Evolutionary conservation across 1,139 yeast species (phyloP), one percentile per base, ranked within the genome.

Genomic region (Geotrichum citri-aurantii): DNA sequence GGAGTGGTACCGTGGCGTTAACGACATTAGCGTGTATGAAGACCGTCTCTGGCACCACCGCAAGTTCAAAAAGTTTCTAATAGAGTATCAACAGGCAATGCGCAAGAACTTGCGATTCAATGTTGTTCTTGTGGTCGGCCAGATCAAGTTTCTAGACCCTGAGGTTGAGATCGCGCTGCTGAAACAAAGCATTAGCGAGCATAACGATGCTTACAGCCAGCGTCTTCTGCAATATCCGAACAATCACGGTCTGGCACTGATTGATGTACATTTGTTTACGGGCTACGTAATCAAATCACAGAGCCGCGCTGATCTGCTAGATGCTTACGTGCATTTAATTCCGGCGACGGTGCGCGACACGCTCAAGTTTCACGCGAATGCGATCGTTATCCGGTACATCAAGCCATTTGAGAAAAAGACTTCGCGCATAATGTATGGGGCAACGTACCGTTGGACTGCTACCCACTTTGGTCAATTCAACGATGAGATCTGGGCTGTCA

Each of bases 41-140:
- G 81, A 78, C 65, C 68, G 81, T 48, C 59, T 64, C 12, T 66
- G 70, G 29, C 81, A 78, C 57, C 62, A 76, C 17, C 68, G 66
- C 49, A 71, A 73, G 19, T 75, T 78, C 58, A 65, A 71, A 47
- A 64, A 64, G 33, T 71, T 69, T 57, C 64, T 77, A 52, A 65
- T 66, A 24, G 72, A 70, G 54, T 68, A 65, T 56, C 64, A 65
- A 31, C 67, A 65, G 31, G 68, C 68, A 1, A 60, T 65, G 21
- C 63, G 68, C 14, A 66, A 67, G 0, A 59, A 62, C 7, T 54
- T 74, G 51, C 57, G 65, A 3, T 65, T 65, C 53, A 65, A 64
- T 33, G 65, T 74, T 52, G 61, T 72, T 0, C 72, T 70, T 17
- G 77, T 74, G 3, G 65, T 64, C 46, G 65, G 57, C 8, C 14